phyloP scores from a whole-genome alignment of 371 early-diverging fungal species.

The Mortierella sp. region DNA sequence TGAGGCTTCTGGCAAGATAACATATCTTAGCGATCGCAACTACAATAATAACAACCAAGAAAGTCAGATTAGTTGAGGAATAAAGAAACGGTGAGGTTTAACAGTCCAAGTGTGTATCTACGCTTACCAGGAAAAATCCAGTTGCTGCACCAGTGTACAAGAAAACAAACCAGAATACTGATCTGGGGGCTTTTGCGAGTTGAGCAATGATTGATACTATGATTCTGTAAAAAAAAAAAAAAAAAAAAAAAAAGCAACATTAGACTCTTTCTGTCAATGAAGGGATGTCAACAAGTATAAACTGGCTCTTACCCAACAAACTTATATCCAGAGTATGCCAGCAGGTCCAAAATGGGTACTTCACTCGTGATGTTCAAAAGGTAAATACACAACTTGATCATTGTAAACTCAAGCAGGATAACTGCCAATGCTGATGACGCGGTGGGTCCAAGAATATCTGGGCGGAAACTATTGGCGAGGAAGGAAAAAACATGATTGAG shows the following conservation, averaged over 20 bases:
- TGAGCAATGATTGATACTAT: slow-evolving; percentile 69
- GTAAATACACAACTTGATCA: slow-evolving; percentile 90
- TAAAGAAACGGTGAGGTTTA: neutral
- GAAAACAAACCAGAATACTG: slow-evolving; percentile 74
- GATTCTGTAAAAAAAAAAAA: slow-evolving; percentile 59
- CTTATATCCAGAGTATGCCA: slow-evolving; percentile 97
- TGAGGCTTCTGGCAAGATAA: slow-evolving; percentile 88
- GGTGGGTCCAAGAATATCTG: slow-evolving; percentile 91
- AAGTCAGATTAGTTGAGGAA: neutral
- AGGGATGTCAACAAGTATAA: no score
- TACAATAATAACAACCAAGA: slow-evolving; percentile 31
- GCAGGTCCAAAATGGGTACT: slow-evolving; percentile 87
- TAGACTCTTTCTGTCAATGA: no score
- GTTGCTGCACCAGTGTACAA: slow-evolving; percentile 83
- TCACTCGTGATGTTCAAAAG: slow-evolving; percentile 91
- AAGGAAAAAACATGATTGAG: neutral
- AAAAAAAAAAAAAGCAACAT: neutral
- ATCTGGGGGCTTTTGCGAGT: slow-evolving; percentile 63
- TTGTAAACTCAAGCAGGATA: slow-evolving; percentile 82
- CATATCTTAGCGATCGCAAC: slow-evolving; percentile 90
- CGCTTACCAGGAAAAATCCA: slow-evolving; percentile 85
- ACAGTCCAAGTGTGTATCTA: neutral
- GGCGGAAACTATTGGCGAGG: slow-evolving; percentile 78
- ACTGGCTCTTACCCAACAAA: slow-evolving; percentile 79
- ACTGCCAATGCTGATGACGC: slow-evolving; percentile 90